Evolutionary conservation across 108 stramenopile genomes (phyloP).

Genomic region (Heterococcus sp.): DNA sequence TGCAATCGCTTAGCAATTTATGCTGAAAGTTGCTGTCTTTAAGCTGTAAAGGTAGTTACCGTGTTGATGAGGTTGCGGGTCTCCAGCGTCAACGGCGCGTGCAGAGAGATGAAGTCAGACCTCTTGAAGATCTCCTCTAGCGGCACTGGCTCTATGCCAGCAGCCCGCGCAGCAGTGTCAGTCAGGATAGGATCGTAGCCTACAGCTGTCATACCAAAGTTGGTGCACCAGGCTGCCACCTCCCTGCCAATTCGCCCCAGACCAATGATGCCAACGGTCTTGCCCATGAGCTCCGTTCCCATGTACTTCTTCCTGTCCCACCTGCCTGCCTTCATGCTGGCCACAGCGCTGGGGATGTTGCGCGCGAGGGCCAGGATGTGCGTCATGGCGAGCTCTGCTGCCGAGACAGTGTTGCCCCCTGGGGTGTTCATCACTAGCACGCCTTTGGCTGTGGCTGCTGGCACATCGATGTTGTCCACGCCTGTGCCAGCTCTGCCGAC

Average conservation of each 20-base stretch:
- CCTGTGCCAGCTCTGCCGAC: conserved; percentile 35
- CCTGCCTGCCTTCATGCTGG: conserved; percentile 48
- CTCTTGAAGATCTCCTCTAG: conserved; percentile 49
- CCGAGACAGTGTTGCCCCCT: conserved; percentile 57
- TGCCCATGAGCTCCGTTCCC: conserved; percentile 49
- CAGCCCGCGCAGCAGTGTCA: conserved; percentile 32
- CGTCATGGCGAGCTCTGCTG: conserved; percentile 53
- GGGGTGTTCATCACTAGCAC: conserved; percentile 58
- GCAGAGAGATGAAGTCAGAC: conserved; percentile 58
- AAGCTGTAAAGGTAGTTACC: background rate
- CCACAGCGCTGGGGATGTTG: conserved; percentile 54
- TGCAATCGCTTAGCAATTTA: no score
- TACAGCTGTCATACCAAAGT: conserved; percentile 53
- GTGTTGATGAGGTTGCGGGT: conserved; percentile 49
- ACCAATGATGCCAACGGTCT: conserved; percentile 49
- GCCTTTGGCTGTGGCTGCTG: conserved; percentile 48
- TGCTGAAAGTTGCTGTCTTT: no score
- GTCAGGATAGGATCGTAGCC: conserved; percentile 60
- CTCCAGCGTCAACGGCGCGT: conserved; percentile 58
- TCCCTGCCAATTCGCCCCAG: conserved; percentile 58
- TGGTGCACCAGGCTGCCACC: conserved; percentile 55
- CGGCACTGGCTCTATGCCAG: conserved; percentile 56
- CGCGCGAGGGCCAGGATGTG: conserved; percentile 55
- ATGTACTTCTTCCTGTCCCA: conserved; percentile 55
- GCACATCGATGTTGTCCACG: conserved; percentile 58